Conservation (phyloP, 1,284 basidiomycete genomes). For the Peniophora sp. region DNA sequence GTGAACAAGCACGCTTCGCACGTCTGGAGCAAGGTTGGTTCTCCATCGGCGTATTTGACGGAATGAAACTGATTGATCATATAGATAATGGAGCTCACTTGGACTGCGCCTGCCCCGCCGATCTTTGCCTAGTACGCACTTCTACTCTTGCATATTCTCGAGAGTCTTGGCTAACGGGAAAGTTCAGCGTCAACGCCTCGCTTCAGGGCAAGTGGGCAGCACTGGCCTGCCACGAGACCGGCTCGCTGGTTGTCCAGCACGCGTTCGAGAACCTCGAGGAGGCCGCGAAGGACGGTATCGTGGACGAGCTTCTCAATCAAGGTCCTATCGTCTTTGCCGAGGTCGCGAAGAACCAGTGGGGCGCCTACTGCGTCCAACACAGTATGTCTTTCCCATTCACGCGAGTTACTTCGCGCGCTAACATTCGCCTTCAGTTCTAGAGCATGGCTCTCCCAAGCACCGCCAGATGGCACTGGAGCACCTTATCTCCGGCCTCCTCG, state of each 20-base stretch:
- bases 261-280: slow-evolving; percentile 82
- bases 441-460: slow-evolving; percentile 70
- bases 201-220: slow-evolving; percentile 80
- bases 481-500: slow-evolving; percentile 60
- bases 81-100: slow-evolving; percentile 77
- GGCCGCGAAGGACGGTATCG: slow-evolving; percentile 72
- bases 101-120: slow-evolving; percentile 74
- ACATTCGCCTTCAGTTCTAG: slow-evolving; percentile 45
- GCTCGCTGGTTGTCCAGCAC: slow-evolving; percentile 78
- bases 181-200: slow-evolving; percentile 67
- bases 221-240: slow-evolving; percentile 81
- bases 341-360: slow-evolving; percentile 81
- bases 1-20: slow-evolving; percentile 84
- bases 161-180: slow-evolving; percentile 3
- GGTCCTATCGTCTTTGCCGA: slow-evolving; percentile 59
- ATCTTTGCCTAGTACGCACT: slow-evolving; percentile 70
- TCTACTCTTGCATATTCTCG: not conserved
- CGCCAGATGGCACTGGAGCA: slow-evolving; percentile 66
- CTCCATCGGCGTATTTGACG: not conserved
- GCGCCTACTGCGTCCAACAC: slow-evolving; percentile 76
- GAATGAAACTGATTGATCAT: not conserved
- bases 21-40: slow-evolving; percentile 74
- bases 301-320: slow-evolving; percentile 70
- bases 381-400: slow-evolving; percentile 36
- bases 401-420: not conserved